phyloP scores from a whole-genome alignment of 2,329 filamentous ascomycete species.

The Curvularia spicifera region DNA sequence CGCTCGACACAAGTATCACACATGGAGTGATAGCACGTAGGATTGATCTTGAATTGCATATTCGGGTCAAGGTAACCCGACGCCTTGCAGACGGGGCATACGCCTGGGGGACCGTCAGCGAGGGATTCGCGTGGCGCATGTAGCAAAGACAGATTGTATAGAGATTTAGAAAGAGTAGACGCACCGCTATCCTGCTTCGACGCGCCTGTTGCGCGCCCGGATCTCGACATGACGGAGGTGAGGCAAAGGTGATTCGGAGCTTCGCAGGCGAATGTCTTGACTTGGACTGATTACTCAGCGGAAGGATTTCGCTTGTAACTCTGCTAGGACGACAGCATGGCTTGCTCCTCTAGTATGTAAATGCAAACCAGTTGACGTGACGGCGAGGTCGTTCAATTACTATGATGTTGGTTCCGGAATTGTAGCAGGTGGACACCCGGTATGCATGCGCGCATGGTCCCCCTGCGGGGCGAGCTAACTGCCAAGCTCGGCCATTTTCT shows the following conservation, averaged over 20 bases:
- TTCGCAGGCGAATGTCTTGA: not conserved
- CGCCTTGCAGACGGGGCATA: slow-evolving; percentile 97
- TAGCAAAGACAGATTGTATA: slow-evolving; percentile 40
- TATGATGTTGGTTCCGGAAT: not conserved
- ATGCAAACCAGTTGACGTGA: not conserved
- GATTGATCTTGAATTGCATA: slow-evolving; percentile 95
- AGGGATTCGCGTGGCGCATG: slow-evolving; percentile 19
- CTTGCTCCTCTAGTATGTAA: too few species aligned
- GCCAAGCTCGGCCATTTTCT: slow-evolving; percentile 25
- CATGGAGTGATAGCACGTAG: slow-evolving; percentile 99
- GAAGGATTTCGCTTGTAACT: slow-evolving; percentile 4
- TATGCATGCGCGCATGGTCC: slow-evolving; percentile 17
- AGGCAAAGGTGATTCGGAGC: slow-evolving; percentile 12
- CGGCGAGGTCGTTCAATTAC: not conserved
- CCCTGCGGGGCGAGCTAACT: slow-evolving; percentile 24
- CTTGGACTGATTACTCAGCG: slow-evolving; percentile 25
- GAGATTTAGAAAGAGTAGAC: slow-evolving; percentile 42
- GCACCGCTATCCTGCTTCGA: slow-evolving; percentile 49
- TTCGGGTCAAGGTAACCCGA: slow-evolving; percentile 92
- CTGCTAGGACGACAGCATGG: slow-evolving; percentile 2
- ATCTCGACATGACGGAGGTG: slow-evolving; percentile 45
- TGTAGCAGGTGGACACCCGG: slow-evolving; percentile 2
- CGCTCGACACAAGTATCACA: slow-evolving; percentile 95
- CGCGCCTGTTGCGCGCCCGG: slow-evolving; percentile 37
- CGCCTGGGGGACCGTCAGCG: slow-evolving; percentile 62